Evolutionary conservation across 768 basidiomycete species (phyloP), one percentile per base, ranked within the genome.

Genomic region (Amanita pseudoporphyria): DNA sequence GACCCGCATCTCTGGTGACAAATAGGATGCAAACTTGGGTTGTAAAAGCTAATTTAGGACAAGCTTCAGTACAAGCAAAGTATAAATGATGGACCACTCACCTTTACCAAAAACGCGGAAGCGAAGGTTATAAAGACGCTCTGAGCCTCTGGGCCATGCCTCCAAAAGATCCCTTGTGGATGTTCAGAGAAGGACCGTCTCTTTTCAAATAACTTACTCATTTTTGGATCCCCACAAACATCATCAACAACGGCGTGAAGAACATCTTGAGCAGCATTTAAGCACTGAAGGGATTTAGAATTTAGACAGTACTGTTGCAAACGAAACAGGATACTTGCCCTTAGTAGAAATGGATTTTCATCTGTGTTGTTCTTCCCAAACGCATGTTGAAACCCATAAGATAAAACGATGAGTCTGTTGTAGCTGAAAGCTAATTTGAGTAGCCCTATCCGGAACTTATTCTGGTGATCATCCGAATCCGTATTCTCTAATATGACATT

Each of bases 71-170:
- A 35, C 22, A 37, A 14, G 5, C 40, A n/a, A n/a, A 36, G 19
- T 4, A n/a, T 35, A 13, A 16, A 26, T 45, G 47, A 24, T 5
- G 21, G 24, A 26, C 36, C 26, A 12, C 65, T 43, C 59, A 82
- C 84, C 72, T 91, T 90, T 54, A 92, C 74, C 13, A 92, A 70
- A 70, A 91, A 91, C 2, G 87, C 82, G 7, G 82, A 79, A 9
- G 88, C 87, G 54, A 89, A 90, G 0, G 82, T 86, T 21, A 81
- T 73, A 56, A 90, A 87, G 9, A 90, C 81, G 52, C 79, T 82
- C 55, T 89, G 82, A 0, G 83, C 81, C 59, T 88, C 87, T 2
- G 87, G 86, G 0, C 85, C 87, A 58, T 86, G 83, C 3, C 81
- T 75, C 45, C 83, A 72, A 53, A 74, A 81, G 22, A 71, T 65